These are phyloP conservation scores for Aspergillus carbonarius DNA, from an alignment of 2,329 filamentous ascomycete species.

Conservation along the genomic window DNA sequence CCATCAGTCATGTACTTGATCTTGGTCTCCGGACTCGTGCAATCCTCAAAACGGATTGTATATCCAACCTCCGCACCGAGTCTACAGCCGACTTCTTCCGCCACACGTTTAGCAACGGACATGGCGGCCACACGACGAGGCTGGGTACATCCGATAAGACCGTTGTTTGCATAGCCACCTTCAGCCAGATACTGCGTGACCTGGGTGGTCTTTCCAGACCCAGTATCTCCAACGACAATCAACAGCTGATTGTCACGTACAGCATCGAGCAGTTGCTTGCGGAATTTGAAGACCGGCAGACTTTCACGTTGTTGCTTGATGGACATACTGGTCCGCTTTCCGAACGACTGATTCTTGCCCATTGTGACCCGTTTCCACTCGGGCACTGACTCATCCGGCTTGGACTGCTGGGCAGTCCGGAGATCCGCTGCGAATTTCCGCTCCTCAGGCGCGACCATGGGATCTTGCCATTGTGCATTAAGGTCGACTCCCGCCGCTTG, in stretches of 20 bases:
- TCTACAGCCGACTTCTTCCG: conserved; percentile 89
- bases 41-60: conserved; percentile 96
- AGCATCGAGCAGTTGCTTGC: conserved; percentile 82
- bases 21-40: conserved; percentile 78
- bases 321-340: conserved; percentile 82
- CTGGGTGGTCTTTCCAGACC: conserved; percentile 96
- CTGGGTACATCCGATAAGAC: conserved; percentile 94
- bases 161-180: conserved; percentile 80
- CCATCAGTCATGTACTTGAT: conserved; percentile 99
- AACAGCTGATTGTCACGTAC: conserved; percentile 84
- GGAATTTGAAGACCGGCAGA: conserved; percentile 85
- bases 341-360: conserved; percentile 75
- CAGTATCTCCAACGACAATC: conserved; percentile 96
- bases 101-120: conserved; percentile 95
- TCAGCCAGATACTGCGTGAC: conserved; percentile 94
- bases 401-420: conserved; percentile 62
- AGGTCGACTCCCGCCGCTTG: conserved; percentile 77
- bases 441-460: conserved; percentile 83
- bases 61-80: conserved; percentile 94
- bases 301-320: conserved; percentile 94
- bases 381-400: conserved; percentile 67
- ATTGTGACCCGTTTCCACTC: conserved; percentile 90
- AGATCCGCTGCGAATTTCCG: conserved; percentile 87
- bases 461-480: conserved; percentile 91
- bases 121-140: conserved; percentile 96